These are phyloP conservation scores for Colletotrichum euphorbiae DNA, from an alignment of 2,329 filamentous ascomycete species.

Conservation along the genomic window DNA sequence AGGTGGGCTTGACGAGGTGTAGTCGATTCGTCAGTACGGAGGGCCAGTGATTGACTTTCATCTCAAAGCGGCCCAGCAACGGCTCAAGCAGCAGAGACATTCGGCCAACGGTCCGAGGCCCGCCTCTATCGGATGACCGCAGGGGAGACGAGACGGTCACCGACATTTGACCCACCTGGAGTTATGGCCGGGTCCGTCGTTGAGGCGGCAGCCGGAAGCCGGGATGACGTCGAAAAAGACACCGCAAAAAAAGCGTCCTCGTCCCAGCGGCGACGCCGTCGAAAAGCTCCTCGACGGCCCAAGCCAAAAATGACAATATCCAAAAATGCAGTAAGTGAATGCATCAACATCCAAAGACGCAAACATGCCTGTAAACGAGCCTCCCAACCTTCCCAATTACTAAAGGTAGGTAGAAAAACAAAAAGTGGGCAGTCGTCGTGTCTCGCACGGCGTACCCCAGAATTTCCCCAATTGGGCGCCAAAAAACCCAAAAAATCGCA, in stretches of 20 bases:
- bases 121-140: conserved; percentile 15
- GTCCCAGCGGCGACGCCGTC: no score
- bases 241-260: neutral
- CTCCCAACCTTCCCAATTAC: neutral
- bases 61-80: conserved; percentile 28
- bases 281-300: neutral
- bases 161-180: conserved; percentile 36
- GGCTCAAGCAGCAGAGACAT: conserved; percentile 4
- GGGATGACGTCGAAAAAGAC: conserved; percentile 30
- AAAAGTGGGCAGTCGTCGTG: neutral
- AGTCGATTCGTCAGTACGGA: neutral
- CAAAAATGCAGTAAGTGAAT: neutral
- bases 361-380: neutral
- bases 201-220: neutral
- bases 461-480: conserved; percentile 25
- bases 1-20: no score
- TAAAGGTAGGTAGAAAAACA: neutral
- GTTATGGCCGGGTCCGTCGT: conserved; percentile 6
- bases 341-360: neutral
- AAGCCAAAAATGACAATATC: neutral
- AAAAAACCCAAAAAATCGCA: neutral
- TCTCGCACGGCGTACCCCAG: neutral
- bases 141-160: conserved; percentile 9
- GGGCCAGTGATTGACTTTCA: conserved; percentile 12
- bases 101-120: neutral